phyloP scores from a whole-genome alignment of 2,329 filamentous ascomycete species.

The Exophiala xenobiotica region DNA sequence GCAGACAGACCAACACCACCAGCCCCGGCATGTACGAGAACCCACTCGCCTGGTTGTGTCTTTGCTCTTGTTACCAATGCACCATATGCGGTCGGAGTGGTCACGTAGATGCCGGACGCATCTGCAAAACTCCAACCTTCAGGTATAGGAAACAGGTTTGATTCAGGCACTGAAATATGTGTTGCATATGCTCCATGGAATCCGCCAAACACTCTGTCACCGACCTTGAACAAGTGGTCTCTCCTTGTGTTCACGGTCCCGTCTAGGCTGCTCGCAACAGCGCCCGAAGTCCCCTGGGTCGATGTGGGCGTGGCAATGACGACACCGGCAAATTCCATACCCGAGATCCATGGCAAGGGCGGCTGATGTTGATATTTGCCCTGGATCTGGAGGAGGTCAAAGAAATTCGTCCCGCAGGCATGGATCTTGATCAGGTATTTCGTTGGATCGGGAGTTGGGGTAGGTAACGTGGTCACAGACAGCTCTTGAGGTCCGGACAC shows the following conservation, averaged over 20 bases:
- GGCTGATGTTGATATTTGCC: slow-evolving; percentile 95
- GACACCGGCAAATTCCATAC: slow-evolving; percentile 81
- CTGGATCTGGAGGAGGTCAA: slow-evolving; percentile 91
- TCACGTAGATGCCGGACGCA: slow-evolving; percentile 86
- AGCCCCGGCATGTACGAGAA: slow-evolving; percentile 87
- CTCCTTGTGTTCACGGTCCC: slow-evolving; percentile 25
- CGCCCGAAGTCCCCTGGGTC: slow-evolving; percentile 11
- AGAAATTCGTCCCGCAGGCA: slow-evolving; percentile 91
- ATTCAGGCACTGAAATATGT: slow-evolving; percentile 66
- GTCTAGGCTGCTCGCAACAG: slow-evolving; percentile 38
- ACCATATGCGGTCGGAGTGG: slow-evolving; percentile 85
- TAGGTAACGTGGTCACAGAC: slow-evolving; percentile 69
- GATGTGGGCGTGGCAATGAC: slow-evolving; percentile 65
- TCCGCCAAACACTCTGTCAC: slow-evolving; percentile 83
- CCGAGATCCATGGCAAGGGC: slow-evolving; percentile 81
- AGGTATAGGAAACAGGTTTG: slow-evolving; percentile 70
- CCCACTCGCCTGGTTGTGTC: slow-evolving; percentile 76
- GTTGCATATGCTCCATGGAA: slow-evolving; percentile 84
- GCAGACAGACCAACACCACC: slow-evolving; percentile 89
- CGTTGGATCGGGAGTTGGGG: slow-evolving; percentile 66
- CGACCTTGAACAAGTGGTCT: slow-evolving; percentile 66
- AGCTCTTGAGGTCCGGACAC: slow-evolving; percentile 75
- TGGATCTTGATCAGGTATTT: slow-evolving; percentile 87
- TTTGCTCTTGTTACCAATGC: slow-evolving; percentile 75
- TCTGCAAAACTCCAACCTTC: slow-evolving; percentile 79